Evolutionary conservation across 2,329 filamentous ascomycete genomes (phyloP).

Genomic region (Fusarium nodosum): DNA sequence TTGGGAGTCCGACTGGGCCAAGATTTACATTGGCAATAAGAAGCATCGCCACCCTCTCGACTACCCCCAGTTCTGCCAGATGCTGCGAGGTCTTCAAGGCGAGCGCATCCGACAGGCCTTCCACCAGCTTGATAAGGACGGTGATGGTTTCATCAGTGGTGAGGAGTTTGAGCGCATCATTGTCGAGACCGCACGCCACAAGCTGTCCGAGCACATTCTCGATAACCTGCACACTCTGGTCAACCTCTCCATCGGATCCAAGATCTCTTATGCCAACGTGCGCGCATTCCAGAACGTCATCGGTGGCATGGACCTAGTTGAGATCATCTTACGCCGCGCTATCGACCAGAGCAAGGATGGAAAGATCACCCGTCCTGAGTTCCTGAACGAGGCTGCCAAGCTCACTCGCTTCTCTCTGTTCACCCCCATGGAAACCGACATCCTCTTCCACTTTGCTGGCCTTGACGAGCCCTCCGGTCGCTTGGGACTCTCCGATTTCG

Average conservation of each 20-base stretch:
- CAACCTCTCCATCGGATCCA: slow-evolving; percentile 91
- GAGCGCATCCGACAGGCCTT: slow-evolving; percentile 97
- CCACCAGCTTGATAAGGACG: slow-evolving; percentile 89
- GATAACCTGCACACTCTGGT: slow-evolving; percentile 92
- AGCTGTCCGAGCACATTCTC: slow-evolving; percentile 95
- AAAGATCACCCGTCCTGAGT: slow-evolving; percentile 94
- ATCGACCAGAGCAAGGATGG: slow-evolving; percentile 86
- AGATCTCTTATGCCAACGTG: slow-evolving; percentile 98
- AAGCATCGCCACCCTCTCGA: slow-evolving; percentile 91
- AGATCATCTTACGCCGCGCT: slow-evolving; percentile 91
- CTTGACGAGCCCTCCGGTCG: slow-evolving; percentile 90
- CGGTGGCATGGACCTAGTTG: slow-evolving; percentile 96
- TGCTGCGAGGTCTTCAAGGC: slow-evolving; percentile 95
- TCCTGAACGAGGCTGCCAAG: slow-evolving; percentile 91
- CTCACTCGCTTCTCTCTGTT: slow-evolving; percentile 95
- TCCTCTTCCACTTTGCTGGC: slow-evolving; percentile 97
- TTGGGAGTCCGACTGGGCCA: slow-evolving; percentile 97
- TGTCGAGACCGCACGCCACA: slow-evolving; percentile 90
- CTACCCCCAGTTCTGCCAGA: slow-evolving; percentile 97
- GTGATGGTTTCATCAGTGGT: slow-evolving; percentile 94
- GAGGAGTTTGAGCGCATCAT: slow-evolving; percentile 98
- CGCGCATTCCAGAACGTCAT: slow-evolving; percentile 98
- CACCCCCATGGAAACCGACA: slow-evolving; percentile 98
- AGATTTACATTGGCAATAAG: slow-evolving; percentile 90
- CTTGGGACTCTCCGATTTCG: slow-evolving; percentile 85